Evolutionary conservation across 2,329 filamentous ascomycete genomes (phyloP).

Genomic region (Ustulina deusta): DNA sequence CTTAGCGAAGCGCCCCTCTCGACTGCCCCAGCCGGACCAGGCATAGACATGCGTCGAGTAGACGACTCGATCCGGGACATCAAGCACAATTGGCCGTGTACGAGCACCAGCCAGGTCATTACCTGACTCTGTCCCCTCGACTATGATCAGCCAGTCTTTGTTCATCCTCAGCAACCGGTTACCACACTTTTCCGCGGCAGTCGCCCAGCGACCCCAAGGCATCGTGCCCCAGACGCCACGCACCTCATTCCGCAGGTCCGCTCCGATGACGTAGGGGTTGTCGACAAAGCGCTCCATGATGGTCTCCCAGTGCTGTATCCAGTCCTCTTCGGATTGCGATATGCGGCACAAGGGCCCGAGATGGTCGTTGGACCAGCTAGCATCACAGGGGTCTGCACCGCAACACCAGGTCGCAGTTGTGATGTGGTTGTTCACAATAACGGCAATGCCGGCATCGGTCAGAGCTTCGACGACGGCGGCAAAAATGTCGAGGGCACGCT

Average conservation of each 20-base stretch:
- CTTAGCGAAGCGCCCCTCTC: constrained; percentile 69
- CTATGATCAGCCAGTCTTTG: constrained; percentile 73
- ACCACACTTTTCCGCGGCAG: constrained; percentile 72
- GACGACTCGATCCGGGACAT: constrained; percentile 67
- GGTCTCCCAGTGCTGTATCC: constrained; percentile 74
- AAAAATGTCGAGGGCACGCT: constrained; percentile 70
- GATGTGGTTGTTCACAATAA: constrained; percentile 78
- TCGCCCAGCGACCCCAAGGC: constrained; percentile 73
- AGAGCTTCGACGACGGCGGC: constrained; percentile 69
- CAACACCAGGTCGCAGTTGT: constrained; percentile 77
- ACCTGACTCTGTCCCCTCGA: constrained; percentile 75
- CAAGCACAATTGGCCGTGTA: constrained; percentile 67
- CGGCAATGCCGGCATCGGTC: constrained; percentile 71
- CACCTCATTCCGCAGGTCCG: constrained; percentile 76
- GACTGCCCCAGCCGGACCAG: constrained; percentile 77
- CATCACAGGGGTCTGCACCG: constrained; percentile 75
- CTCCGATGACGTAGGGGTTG: constrained; percentile 73
- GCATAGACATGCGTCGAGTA: constrained; percentile 77
- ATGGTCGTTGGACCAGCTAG: constrained; percentile 74
- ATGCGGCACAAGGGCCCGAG: constrained; percentile 70
- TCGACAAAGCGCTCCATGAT: constrained; percentile 70
- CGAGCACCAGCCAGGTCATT: constrained; percentile 72
- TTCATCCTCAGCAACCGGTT: constrained; percentile 71
- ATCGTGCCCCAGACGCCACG: constrained; percentile 77
- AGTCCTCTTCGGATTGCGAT: constrained; percentile 72